Evolutionary conservation across 306 rosid genomes (phyloP), one percentile per base, ranked within the genome.

Genomic region (Sphenostylis stenocarpa): DNA sequence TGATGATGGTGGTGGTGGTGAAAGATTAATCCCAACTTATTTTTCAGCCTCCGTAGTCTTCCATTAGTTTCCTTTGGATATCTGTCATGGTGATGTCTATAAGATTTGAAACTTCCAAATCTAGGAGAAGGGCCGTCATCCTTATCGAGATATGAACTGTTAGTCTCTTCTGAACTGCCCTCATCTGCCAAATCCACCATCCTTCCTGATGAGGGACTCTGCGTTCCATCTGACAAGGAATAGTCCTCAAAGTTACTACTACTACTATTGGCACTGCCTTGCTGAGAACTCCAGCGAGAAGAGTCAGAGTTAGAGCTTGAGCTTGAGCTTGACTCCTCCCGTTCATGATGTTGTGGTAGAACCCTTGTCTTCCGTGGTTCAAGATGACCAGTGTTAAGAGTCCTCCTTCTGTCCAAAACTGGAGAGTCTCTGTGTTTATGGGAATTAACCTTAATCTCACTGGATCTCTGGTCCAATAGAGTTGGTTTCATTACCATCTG

Each of bases 1-100:
- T 93, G 93, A 1, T 93, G 95, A 2, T 93, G 95, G 1, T 93
- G 95, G 14, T 91, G 97, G 63, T 89, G 97, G 75, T 91, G 92
- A 79, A 91, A 91, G 84, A 93, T 86, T 29, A 90, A 74, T 39
- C 96, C 92, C 69, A 91, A 65, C 87, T 79, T 90, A 83, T 88
- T 90, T 70, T 85, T 93, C 47, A 91, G 64, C 81, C 79, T 83
- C 76, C 80, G 87, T 11, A 91, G 70, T 48, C 82, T 75, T 78
- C 95, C 93, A 0, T 31, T n/a, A 13, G 75, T 43, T 73, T 75
- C 81, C 44, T 81, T 56, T 1, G 83, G 65, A 36, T 67, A 82
- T 60, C 33, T 70, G 43, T 13, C 47, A 38, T 4, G 47, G 66
- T 58, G 16, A 19, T 78, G 43, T 47, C 76, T 81, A 56, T 64